A percentile compares a stretch with the other conserved stretches of the same genome.
Conservation (phyloP, 345 rosid genomes). For the thale cress (Arabidopsis thaliana) region TAIR10.1 NC_003075.7:14710001-14710500, state of each 20-base stretch:
- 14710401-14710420: conserved; percentile 44
- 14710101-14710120: conserved; percentile 47
- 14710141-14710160: conserved; percentile 28
- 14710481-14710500: conserved; percentile 43
- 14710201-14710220: conserved; percentile 34
- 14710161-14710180: not conserved
- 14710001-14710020: conserved; percentile 51
- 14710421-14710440: not conserved
- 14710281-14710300: conserved; percentile 38
- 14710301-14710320: not conserved
- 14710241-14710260: conserved; percentile 47
- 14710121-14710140: conserved; percentile 41
- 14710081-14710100: conserved; percentile 45
- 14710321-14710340: not conserved
- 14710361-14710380: conserved; percentile 44
- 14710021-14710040: conserved; percentile 20
- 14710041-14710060: conserved; percentile 5
- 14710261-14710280: conserved; percentile 45
- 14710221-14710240: conserved; percentile 46
- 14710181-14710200: not conserved
- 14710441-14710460: conserved; percentile 10
- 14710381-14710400: conserved; percentile 45
- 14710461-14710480: conserved; percentile 8
- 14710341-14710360: conserved; percentile 23
- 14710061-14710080: conserved; percentile 28